Base-by-base conservation (phyloP, 108 stramenopile genomes). In the Fistulifera pelliculosa region DNA sequence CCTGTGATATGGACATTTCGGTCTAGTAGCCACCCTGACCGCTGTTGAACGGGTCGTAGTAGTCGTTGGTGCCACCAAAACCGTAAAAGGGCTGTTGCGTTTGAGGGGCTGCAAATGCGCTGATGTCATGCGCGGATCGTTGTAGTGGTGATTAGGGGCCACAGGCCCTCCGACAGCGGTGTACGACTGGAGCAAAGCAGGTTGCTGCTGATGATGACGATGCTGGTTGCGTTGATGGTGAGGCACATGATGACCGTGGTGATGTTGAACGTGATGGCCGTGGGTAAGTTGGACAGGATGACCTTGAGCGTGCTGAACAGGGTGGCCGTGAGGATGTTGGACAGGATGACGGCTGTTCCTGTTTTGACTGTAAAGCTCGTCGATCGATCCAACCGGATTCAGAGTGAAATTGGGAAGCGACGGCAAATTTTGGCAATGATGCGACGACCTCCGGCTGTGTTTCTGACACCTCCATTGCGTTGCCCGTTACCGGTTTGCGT, bases 361-460 rank as follows among this genome's bases (percentile, higher is more conserved):
- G 52, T 60, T 73, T 31, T 69, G 77, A 21, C 58, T 53, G 60
- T 73, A 73, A 0, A 78, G 41, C 27, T 73, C 68, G 10, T 80
- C 73, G 19, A 22, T 28, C 1, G 63, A 49, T 18, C 68, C 77
- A 24, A 48, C 77, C 4, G 73, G 62, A 48, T 74, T 77, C 4
- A 85, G 61, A 23, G 68, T 81, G 56, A 94, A 90, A 75, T 94
- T 87, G 45, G 94, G 94, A 96, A 96, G 22, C 92, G 87, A 52
- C 91, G 86, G 62, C 84, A 82, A 48, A 96, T 96, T 73, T 94
- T 96, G 48, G 84, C 81, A 60, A 93, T 76, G 67, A 96, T 94
- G 18, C 95, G 81, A 19, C 95, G 63, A 23, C 95, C 95, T 21
- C 95, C 95, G 8, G 95, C 90, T 44, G 95, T 94, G 68, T 96